Evolutionary conservation across 1,284 basidiomycete genomes (phyloP).

Genomic region (Austroboletus olivaceoglutinosus): DNA sequence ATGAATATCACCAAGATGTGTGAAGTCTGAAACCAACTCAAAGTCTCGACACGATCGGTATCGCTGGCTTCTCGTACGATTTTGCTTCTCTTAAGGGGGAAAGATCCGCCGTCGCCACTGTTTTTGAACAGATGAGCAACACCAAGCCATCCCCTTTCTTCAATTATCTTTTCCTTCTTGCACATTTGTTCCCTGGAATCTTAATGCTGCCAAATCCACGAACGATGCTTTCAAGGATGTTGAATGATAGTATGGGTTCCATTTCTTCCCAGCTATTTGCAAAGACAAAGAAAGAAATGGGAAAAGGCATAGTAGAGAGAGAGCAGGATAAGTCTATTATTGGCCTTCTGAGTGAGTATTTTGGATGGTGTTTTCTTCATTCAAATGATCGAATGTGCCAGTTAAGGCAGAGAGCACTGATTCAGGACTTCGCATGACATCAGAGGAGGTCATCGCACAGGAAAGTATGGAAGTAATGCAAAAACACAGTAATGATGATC

Average conservation of each 20-base stretch:
- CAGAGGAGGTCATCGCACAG: slow-evolving; percentile 66
- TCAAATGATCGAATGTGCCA: background rate
- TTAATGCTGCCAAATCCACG: no score
- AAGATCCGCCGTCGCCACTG: slow-evolving; percentile 38
- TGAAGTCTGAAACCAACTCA: background rate
- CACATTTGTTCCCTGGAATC: no score
- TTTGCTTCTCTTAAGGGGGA: slow-evolving; percentile 55
- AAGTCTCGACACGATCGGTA: slow-evolving; percentile 48
- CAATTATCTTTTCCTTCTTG: no score
- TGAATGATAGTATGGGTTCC: slow-evolving; percentile 40
- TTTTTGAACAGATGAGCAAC: slow-evolving; percentile 45
- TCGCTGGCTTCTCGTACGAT: slow-evolving; percentile 59
- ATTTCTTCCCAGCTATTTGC: slow-evolving; percentile 38
- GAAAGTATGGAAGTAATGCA: background rate
- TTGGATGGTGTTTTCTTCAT: no score
- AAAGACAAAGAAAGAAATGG: slow-evolving; percentile 39
- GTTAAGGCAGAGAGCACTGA: slow-evolving; percentile 51
- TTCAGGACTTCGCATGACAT: slow-evolving; percentile 25
- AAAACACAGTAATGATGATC: background rate
- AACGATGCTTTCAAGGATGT: slow-evolving; percentile 30
- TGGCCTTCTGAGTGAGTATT: no score
- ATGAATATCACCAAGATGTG: background rate
- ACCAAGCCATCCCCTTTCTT: slow-evolving; percentile 25
- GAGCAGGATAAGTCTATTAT: no score
- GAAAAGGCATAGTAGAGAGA: slow-evolving; percentile 18